Percentiles rank a stretch among this genome's conserved stretches.
These are phyloP conservation scores for Xylaria intraflava DNA, from an alignment of 495 filamentous ascomycete species.

Conservation along the genomic window DNA sequence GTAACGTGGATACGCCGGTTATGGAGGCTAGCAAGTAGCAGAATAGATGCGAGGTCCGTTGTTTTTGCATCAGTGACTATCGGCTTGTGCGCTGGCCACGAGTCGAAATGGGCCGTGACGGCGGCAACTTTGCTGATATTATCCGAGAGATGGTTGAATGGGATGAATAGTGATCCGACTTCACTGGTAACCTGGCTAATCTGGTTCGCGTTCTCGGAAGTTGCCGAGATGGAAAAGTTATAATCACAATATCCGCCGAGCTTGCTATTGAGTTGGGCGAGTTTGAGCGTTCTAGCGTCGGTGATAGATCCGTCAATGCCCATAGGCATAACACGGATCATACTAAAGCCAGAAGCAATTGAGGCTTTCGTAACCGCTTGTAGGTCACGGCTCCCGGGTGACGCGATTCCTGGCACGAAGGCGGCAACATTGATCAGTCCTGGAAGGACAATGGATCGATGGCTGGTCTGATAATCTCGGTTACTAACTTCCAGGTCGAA, in stretches of 20 bases:
- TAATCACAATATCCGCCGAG: conserved; percentile 67
- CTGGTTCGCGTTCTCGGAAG: conserved; percentile 68
- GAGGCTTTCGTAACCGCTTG: conserved; percentile 66
- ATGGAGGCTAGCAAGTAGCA: conserved; percentile 75
- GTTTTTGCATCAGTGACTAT: conserved; percentile 83
- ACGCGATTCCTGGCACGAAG: conserved; percentile 68
- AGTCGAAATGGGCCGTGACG: conserved; percentile 72
- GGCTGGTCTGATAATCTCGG: conserved; percentile 84
- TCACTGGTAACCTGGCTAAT: conserved; percentile 65
- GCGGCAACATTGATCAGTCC: conserved; percentile 75
- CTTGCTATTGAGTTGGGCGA: conserved; percentile 69
- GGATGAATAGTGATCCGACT: conserved; percentile 79
- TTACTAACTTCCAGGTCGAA: conserved; percentile 74
- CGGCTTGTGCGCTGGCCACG: conserved; percentile 75
- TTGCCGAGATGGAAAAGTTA: conserved; percentile 80
- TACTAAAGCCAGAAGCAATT: conserved; percentile 70
- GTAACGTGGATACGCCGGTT: conserved; percentile 79
- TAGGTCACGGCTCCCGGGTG: conserved; percentile 60
- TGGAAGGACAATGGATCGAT: conserved; percentile 67
- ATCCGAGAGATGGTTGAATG: conserved; percentile 79
- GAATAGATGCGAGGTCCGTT: conserved; percentile 72
- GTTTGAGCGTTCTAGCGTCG: conserved; percentile 63
- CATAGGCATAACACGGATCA: conserved; percentile 77
- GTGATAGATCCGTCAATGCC: conserved; percentile 67
- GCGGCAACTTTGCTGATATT: conserved; percentile 84